A percentile compares a stretch with the other conserved stretches of the same genome.
phyloP scores from a whole-genome alignment of 2,329 filamentous ascomycete genomes.

The Pyrenophora graminea region DNA sequence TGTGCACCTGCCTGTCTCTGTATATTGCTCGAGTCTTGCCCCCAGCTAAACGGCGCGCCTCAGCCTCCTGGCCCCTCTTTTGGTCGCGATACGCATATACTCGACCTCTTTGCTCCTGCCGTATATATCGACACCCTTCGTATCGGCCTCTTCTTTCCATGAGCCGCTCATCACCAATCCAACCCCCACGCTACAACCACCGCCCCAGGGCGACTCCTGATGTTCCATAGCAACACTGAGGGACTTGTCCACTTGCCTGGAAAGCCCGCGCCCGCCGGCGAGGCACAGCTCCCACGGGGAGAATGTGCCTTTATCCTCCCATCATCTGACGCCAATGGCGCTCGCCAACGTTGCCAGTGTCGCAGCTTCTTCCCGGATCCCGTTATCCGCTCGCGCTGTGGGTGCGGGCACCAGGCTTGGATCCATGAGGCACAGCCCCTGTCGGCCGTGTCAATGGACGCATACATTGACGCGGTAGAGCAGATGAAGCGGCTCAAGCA shows the following conservation, averaged over 20 bases:
- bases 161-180: conserved; percentile 30
- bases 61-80: conserved; percentile 18
- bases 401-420: conserved; percentile 55
- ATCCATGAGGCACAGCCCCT: conserved; percentile 48
- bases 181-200: conserved; percentile 34
- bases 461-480: conserved; percentile 43
- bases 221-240: conserved; percentile 45
- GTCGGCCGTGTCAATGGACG: conserved; percentile 42
- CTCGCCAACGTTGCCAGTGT: conserved; percentile 50
- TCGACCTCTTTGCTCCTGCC: conserved; percentile 9
- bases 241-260: conserved; percentile 36
- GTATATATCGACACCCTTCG: conserved; percentile 10
- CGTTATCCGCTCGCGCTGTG: conserved; percentile 48
- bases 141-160: conserved; percentile 35
- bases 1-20: conserved; percentile 30
- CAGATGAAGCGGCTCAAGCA: conserved; percentile 43
- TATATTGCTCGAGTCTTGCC: conserved; percentile 34
- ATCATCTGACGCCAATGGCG: conserved; percentile 27
- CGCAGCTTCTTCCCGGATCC: conserved; percentile 50
- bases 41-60: conserved; percentile 29
- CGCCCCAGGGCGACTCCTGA: conserved; percentile 37
- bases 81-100: conserved; percentile 7
- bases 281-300: conserved; percentile 44
- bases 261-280: conserved; percentile 31
- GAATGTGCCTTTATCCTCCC: conserved; percentile 46